These are phyloP conservation scores for Mycena polygramma DNA, from an alignment of 768 basidiomycete genomes.

Conservation along the genomic window DNA sequence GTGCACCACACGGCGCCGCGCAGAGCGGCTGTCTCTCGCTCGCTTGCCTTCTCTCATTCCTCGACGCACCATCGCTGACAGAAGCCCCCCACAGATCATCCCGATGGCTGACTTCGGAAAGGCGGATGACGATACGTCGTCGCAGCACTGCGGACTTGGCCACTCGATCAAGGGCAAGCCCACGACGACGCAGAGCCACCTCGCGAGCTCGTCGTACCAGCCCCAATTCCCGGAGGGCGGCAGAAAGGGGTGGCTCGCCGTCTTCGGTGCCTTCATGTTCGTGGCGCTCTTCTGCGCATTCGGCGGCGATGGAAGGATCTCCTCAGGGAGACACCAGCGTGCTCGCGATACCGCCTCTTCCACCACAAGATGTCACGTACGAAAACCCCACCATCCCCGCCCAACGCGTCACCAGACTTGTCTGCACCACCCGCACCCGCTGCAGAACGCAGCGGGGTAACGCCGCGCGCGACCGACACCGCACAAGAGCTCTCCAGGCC, in stretches of 20 bases:
- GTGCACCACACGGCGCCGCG: too few relatives aligned
- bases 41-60: background rate
- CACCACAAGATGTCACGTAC: too few relatives aligned
- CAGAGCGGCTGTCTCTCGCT: conserved; percentile 6
- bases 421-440: too few relatives aligned
- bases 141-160: conserved; percentile 36
- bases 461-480: too few relatives aligned
- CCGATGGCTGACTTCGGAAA: conserved; percentile 29
- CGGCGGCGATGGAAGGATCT: too few relatives aligned
- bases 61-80: conserved; percentile 20
- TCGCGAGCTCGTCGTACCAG: conserved; percentile 28
- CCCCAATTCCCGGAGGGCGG: conserved; percentile 47
- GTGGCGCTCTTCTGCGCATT: conserved; percentile 78
- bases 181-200: conserved; percentile 35
- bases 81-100: conserved; percentile 31
- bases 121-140: conserved; percentile 35
- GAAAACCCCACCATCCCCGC: too few relatives aligned
- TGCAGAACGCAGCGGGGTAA: too few relatives aligned
- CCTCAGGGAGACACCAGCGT: too few relatives aligned
- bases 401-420: too few relatives aligned
- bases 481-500: too few relatives aligned
- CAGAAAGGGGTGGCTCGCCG: conserved; percentile 58
- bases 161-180: conserved; percentile 36
- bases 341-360: too few relatives aligned
- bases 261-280: conserved; percentile 75